Base-by-base conservation (phyloP, 495 filamentous ascomycete species). In the Talaromyces liani region DNA sequence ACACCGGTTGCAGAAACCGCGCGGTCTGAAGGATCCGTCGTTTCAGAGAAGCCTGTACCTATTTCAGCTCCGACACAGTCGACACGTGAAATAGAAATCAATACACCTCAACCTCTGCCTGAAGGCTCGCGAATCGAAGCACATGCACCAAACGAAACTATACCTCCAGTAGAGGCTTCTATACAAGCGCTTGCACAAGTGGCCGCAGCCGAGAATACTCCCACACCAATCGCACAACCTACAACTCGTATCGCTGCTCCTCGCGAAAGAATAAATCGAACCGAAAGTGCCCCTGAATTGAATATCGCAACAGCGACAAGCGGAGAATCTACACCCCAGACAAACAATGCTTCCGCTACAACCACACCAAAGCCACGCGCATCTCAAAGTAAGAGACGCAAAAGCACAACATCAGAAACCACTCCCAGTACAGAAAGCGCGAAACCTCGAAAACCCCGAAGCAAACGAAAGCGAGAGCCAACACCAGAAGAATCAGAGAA, bases 401-500 rank as follows among this genome's bases (percentile, higher is more conserved):
- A 25, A 36, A 58, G 31, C 14, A 58, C 56, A 58, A 36, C 27
- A 33, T 31, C 56, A 0, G 45, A 62, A n/a, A 36, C 34, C 36
- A 10, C 24, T 7, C 31, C 60, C 25, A 70, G 65, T 6, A 66
- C 45, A 18, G 65, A 63, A 34, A 64, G 64, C 27, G 71, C 61
- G 47, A 72, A 68, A 61, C 62, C 67, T 62, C 75, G 65, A 70
- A 78, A 67, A 61, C 69, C 65, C 3, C 71, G 78, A 6, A 65
- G 67, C 36, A 73, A 76, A 24, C 73, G 68, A 63, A 73, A 73
- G 68, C 81, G 85, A 41, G 79, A 85, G 67, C 72, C 77, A 8
- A 95, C 91, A 1, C 92, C 91, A 1, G 90, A 92, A 65, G 87
- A 88, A 67, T 88, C 90, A 1, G 92, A 96, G 71, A 70, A 76